phyloP scores from a whole-genome alignment of 257 asterid species.

The Solanum tarijense region DNA sequence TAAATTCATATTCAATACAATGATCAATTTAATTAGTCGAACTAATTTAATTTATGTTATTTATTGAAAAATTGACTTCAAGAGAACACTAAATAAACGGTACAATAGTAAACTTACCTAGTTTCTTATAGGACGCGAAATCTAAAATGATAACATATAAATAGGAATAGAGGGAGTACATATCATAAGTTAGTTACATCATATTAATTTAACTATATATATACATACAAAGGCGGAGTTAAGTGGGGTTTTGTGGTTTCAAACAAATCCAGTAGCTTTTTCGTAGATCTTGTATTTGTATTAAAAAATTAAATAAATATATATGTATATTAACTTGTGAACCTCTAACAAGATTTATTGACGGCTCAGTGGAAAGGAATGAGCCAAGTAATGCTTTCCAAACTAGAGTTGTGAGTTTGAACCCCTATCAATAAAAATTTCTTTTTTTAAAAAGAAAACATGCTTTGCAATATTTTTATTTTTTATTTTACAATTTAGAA shows the following conservation, averaged over 20 bases:
- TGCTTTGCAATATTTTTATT: too few species aligned
- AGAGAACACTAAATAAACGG: background rate
- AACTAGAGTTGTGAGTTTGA: background rate
- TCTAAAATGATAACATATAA: background rate
- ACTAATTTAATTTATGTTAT: too few species aligned
- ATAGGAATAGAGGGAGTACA: background rate
- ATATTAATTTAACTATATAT: too few species aligned
- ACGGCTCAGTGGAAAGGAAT: background rate
- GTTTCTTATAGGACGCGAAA: background rate
- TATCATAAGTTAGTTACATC: background rate
- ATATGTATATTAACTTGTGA: too few species aligned
- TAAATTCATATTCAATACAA: too few species aligned
- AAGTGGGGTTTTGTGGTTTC: too few species aligned
- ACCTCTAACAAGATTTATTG: background rate
- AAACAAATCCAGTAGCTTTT: too few species aligned
- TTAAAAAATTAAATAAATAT: too few species aligned
- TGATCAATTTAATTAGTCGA: background rate
- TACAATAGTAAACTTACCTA: background rate
- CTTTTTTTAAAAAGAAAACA: background rate
- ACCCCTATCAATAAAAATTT: too few species aligned
- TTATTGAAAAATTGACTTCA: background rate
- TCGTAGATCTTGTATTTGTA: too few species aligned
- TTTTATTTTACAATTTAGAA: too few species aligned
- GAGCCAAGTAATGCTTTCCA: background rate
- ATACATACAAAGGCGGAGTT: too few species aligned